A percentile compares a stretch with the other conserved stretches of the same genome.
phyloP scores from a whole-genome alignment of 108 stramenopile genomes.

The Parietichytrium sp. region DNA sequence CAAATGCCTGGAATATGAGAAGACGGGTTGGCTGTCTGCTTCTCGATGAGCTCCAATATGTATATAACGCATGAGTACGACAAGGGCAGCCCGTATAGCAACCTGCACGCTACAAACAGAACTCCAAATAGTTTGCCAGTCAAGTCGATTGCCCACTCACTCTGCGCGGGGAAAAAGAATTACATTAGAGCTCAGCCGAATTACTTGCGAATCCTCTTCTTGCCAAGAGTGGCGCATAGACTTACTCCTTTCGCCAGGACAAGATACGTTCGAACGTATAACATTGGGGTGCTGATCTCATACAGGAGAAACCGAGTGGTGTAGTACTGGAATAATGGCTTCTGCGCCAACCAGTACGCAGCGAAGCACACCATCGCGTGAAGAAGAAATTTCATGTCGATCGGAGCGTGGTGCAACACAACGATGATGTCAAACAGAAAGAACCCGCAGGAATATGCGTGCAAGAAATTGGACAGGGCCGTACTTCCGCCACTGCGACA shows the following conservation, averaged over 20 bases:
- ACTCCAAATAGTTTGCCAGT: neutral
- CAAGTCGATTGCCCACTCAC: no score
- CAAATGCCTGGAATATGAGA: neutral
- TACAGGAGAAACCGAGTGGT: conserved; percentile 3
- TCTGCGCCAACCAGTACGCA: neutral
- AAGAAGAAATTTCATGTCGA: conserved; percentile 13
- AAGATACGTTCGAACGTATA: no score
- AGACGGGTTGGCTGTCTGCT: neutral
- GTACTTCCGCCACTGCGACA: no score
- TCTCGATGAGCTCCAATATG: neutral
- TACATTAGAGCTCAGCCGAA: no score
- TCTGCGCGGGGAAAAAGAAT: no score
- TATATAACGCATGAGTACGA: neutral
- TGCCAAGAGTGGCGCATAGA: no score
- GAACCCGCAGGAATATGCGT: conserved; percentile 13
- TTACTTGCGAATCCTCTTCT: no score
- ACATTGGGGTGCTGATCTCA: conserved; percentile 29
- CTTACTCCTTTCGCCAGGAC: no score
- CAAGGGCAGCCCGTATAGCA: conserved; percentile 12
- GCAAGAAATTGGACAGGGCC: neutral
- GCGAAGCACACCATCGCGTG: conserved; percentile 3
- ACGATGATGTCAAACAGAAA: conserved; percentile 23
- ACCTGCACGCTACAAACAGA: neutral
- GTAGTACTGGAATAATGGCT: conserved; percentile 16
- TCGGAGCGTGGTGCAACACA: neutral